Evolutionary conservation across 176 grass and related monocot genomes (phyloP).

Genomic region (Carex pumila): DNA sequence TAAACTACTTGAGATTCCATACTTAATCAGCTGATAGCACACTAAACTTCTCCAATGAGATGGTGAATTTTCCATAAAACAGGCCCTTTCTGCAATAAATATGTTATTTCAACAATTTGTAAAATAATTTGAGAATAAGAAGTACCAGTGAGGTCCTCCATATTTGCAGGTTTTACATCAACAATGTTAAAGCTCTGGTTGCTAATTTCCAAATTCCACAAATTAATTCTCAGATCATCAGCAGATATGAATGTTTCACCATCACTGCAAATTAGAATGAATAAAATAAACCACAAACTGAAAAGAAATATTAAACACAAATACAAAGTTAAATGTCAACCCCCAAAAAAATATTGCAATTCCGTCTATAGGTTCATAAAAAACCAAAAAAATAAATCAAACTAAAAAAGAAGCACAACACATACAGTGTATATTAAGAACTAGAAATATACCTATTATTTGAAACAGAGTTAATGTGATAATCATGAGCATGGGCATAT

Average conservation of each 20-base stretch:
- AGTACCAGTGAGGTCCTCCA: constrained; percentile 77
- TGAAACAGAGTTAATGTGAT: constrained; percentile 93
- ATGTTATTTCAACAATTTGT: not conserved
- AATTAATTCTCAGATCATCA: constrained; percentile 91
- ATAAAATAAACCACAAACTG: constrained; percentile 3
- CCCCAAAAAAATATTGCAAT: not conserved
- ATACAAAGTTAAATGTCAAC: not conserved
- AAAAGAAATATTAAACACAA: not conserved
- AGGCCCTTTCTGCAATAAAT: not conserved
- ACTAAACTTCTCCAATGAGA: not conserved
- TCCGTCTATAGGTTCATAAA: not conserved
- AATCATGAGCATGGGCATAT: constrained; percentile 91
- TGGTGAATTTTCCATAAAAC: not conserved
- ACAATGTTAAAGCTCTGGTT: constrained; percentile 97
- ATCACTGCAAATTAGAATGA: constrained; percentile 53
- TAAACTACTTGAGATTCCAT: no score
- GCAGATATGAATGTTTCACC: constrained; percentile 95
- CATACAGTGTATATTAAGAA: not conserved
- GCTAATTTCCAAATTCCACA: constrained; percentile 96
- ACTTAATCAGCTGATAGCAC: not conserved
- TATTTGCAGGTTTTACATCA: constrained; percentile 94
- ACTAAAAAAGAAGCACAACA: not conserved
- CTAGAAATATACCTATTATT: constrained; percentile 56
- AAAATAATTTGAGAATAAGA: not conserved
- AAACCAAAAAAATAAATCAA: not conserved